Base-by-base conservation (phyloP, 129 eudicot species). In the Scalesia atractyloides region DNA sequence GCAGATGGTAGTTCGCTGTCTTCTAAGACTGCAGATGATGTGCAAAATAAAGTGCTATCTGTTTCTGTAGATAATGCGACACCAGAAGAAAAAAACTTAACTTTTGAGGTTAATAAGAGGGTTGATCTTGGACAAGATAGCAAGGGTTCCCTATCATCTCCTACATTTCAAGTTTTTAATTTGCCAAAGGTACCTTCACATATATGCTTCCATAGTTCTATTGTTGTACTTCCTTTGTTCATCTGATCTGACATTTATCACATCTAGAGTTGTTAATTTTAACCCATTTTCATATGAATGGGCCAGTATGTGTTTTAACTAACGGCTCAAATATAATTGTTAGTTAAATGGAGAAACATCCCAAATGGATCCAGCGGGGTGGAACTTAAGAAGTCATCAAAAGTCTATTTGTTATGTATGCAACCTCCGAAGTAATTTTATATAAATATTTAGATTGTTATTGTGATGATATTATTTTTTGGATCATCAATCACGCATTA, bases 91-190 rank as follows among this genome's bases (percentile, higher is more conserved):
- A 84, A 52, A 37, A 87, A 80, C 73, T 83, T 86, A 58, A 83
- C 87, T 51, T 85, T 82, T 89, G 91, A 85, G 71, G 85, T 83
- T 37, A 79, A 78, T 77, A 76, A 80, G 61, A 64, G 66, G 70
- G 87, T 72, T 11, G 86, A 78, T 68, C 72, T 79, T 60, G 86
- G 76, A 76, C 85, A 79, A 79, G 66, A 82, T 43, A 79, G 67
- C 76, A 82, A 76, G 78, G 82, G 54, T 57, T 70, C 69, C 80
- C 74, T 74, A 48, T 82, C 89, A 43, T 22, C 77, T 72, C 73
- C 87, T 43, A 54, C 26, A 15, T 59, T 51, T 61, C 84, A 82
- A 73, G 82, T 79, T 62, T 62, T 80, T 70, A 77, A 63, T 30
- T 49, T 20, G 49, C 76, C 80, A 13, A 48, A 63, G 65, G 87